Evolutionary conservation across 495 filamentous ascomycete genomes (phyloP), one percentile per base, ranked within the genome.

Genomic region (Thozetella sp.): DNA sequence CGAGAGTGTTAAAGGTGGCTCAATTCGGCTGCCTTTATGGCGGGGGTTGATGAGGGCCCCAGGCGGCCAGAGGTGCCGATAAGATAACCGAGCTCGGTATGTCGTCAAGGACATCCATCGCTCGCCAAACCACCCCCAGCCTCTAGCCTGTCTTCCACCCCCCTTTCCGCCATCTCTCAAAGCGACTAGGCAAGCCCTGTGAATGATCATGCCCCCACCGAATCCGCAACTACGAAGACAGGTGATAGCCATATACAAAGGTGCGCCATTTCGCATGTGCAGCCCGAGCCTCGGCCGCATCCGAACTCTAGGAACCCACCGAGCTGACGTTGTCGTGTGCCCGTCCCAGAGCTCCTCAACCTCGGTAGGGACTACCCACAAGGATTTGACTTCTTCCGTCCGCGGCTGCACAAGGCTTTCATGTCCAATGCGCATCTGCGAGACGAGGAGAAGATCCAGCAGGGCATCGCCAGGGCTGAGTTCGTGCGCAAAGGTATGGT

Each of bases 201-300:
- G n/a, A n/a, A n/a, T n/a, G n/a, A n/a, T n/a, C n/a, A n/a, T 50
- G 34, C 62, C 62, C 2, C 58, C 67, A 4, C 67, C 77, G 3
- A 86, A 84, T 54, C 73, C 78, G 19, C 77, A 82, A 56, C 83
- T 97, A 3, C 85, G 93, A 51, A 80, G 83, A 53, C 86, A 96
- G 69, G 95, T 97, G 27, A 91, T 96, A 54, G 82, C 83, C 20
- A 85, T 97, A 54, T 99, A 99, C 80, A 97, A 97, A 87, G 90
- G 93, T 91, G 72, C 15, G 71, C 63, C 30, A 25, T 43, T 24
- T n/a, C 51, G 30, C 59, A 20, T 52, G n/a, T 53, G 25, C 30
- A 6, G 43, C 43, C 34, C 25, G n/a, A 46, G 15, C 20, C 19
- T 30, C 37, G 45, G 2, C 53, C 50, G 24, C 37, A 1, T 34